Base-by-base conservation (phyloP, 1,284 basidiomycete species). In the Coniferiporia sulphurascens region DNA sequence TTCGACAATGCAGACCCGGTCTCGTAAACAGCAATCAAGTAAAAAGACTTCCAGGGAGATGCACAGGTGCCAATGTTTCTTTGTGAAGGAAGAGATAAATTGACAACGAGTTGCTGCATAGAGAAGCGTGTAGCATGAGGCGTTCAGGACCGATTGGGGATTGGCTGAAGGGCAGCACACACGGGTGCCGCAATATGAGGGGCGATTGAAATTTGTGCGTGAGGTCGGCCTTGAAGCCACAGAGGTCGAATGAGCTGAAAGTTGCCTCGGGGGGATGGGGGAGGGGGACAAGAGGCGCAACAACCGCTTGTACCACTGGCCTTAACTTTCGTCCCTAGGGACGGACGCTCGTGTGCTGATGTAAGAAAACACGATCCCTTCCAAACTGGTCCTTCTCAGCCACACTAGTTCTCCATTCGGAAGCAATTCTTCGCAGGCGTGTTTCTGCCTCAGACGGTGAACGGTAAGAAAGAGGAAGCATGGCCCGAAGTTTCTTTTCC, bases 61-160 rank as follows among this genome's bases (percentile, higher is more conserved):
- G 46, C 45, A 19, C 27, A 21, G 13, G 12, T 44, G 19, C 27
- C 15, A 12, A 13, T 15, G 5, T 34, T 17, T 48, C 46, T 48
- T 36, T 36, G 54, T 56, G 54, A 48, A 56, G 45, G 15, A 48
- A 46, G 44, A 46, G 17, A n/a, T 12, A n/a, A 34, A 48, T n/a
- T 45, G 53, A 45, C 41, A 22, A 36, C 48, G 45, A 13, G 54
- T 49, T 21, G 21, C 45, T 32, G 44, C n/a, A 45, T 45, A 15
- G 27, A 34, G 43, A 46, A 43, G 43, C 7, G 48, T 56, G 34
- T 45, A 34, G 54, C 54, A 56, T 56, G 54, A 56, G 54, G 54
- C 46, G 54, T 46, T 27, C 46, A 38, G 17, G 32, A 44, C 54
- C 21, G 36, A 45, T 48, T 12, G 46, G 34, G 27, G 21, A 12